Percentiles rank a stretch among this genome's conserved stretches.
Conservation (phyloP, 1,284 basidiomycete genomes). For the Ganoderma resinaceum region DNA sequence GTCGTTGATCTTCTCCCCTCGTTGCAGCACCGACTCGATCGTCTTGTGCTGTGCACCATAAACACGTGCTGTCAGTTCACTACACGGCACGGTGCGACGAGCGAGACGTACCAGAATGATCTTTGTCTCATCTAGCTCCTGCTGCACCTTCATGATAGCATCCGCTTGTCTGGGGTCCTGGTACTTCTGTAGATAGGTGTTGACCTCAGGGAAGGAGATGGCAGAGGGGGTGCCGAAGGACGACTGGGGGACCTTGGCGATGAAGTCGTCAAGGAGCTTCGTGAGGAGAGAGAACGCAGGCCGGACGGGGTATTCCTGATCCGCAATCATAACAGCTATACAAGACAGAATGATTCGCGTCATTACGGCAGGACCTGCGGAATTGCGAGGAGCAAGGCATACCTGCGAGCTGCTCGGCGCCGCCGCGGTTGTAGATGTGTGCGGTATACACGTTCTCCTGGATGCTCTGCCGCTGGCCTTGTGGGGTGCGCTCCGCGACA, state of each 20-base stretch:
- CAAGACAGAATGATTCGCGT: too few relatives aligned
- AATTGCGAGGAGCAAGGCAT: conserved; percentile 35
- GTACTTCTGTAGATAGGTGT: conserved; percentile 89
- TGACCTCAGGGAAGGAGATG: conserved; percentile 77
- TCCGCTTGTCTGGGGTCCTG: conserved; percentile 99
- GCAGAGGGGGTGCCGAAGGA: conserved; percentile 67
- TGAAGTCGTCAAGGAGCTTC: conserved; percentile 95
- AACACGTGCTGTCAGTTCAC: background rate
- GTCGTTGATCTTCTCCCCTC: conserved; percentile 98
- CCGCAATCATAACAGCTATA: conserved; percentile 92
- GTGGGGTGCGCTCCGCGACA: conserved; percentile 88
- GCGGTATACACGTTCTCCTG: conserved; percentile 96
- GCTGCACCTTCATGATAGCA: conserved; percentile 98
- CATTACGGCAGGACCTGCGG: background rate
- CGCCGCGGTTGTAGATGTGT: conserved; percentile 89
- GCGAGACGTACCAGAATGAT: conserved; percentile 81
- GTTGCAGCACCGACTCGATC: conserved; percentile 95
- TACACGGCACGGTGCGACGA: background rate
- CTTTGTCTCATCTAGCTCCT: conserved; percentile 99
- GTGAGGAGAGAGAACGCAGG: conserved; percentile 96
- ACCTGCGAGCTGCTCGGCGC: conserved; percentile 84
- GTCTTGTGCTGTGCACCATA: conserved; percentile 86
- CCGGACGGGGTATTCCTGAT: conserved; percentile 96
- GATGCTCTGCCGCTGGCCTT: conserved; percentile 91
- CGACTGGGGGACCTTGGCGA: conserved; percentile 77